phyloP scores from a whole-genome alignment of 2,329 filamentous ascomycete species.

The Lecanoromycetidae sp. region DNA sequence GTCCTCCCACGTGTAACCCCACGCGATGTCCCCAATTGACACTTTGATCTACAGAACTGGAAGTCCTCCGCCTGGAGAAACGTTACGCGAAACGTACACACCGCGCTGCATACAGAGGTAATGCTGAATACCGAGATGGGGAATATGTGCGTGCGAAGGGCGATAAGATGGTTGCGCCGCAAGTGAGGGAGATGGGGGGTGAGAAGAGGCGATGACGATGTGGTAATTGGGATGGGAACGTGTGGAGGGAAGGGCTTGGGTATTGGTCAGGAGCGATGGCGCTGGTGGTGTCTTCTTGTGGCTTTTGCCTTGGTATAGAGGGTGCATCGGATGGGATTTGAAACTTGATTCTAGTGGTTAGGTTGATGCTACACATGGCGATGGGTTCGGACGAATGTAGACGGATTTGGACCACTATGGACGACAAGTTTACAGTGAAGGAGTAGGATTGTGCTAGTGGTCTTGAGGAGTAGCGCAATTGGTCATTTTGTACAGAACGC shows the following conservation, averaged over 20 bases:
- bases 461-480: not conserved
- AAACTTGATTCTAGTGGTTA: too few relatives aligned
- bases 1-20: conserved; percentile 20
- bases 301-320: too few relatives aligned
- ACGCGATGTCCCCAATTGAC: not conserved
- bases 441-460: too few relatives aligned
- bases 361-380: too few relatives aligned
- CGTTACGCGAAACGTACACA: conserved; percentile 4
- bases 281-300: not conserved
- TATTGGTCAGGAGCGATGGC: not conserved
- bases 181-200: not conserved
- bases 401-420: too few relatives aligned
- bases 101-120: not conserved
- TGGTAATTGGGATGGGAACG: not conserved
- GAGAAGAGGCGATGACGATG: not conserved
- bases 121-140: conserved; percentile 1
- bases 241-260: not conserved
- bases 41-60: not conserved
- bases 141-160: conserved; percentile 4
- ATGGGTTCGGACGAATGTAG: too few relatives aligned
- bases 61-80: conserved; percentile 8
- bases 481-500: not conserved
- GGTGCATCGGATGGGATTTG: too few relatives aligned
- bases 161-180: not conserved
- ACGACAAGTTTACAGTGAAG: too few relatives aligned